phyloP scores from a whole-genome alignment of 1,284 basidiomycete species.

The Ceratobasidium sp. region DNA sequence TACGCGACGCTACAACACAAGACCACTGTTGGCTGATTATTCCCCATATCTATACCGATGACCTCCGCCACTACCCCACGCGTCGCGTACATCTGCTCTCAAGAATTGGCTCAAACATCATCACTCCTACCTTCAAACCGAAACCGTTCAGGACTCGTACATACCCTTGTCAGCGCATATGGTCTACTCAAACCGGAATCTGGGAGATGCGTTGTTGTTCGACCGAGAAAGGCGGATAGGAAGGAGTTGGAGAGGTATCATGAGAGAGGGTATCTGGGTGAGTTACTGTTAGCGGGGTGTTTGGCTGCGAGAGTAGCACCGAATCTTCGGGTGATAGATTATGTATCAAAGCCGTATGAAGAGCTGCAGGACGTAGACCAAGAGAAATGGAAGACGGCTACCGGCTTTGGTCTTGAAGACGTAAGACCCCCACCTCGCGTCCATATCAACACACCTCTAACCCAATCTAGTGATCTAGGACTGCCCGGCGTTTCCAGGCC shows the following conservation, averaged over 20 bases:
- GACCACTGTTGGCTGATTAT: no score
- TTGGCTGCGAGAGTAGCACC: background rate
- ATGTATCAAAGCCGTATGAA: slow-evolving; percentile 65
- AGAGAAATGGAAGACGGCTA: slow-evolving; percentile 44
- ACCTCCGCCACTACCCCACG: slow-evolving; percentile 51
- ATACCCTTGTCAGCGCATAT: slow-evolving; percentile 74
- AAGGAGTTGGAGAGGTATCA: slow-evolving; percentile 59
- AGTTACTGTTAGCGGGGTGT: slow-evolving; percentile 35
- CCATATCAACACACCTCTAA: background rate
- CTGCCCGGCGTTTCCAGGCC: slow-evolving; percentile 79
- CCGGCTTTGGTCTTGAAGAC: slow-evolving; percentile 77
- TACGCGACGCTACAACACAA: no score
- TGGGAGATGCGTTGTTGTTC: slow-evolving; percentile 62
- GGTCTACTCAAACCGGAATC: slow-evolving; percentile 64
- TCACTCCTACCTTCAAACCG: slow-evolving; percentile 85
- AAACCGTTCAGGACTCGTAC: slow-evolving; percentile 83
- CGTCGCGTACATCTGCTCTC: slow-evolving; percentile 38
- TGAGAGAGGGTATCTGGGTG: slow-evolving; percentile 59
- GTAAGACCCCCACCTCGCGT: slow-evolving; percentile 57
- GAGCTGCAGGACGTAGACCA: slow-evolving; percentile 50
- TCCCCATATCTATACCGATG: background rate
- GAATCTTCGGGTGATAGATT: background rate
- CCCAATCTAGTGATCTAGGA: slow-evolving; percentile 66
- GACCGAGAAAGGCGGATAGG: slow-evolving; percentile 66
- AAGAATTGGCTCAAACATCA: slow-evolving; percentile 62